phyloP scores from a whole-genome alignment of 2,329 filamentous ascomycete genomes.

The Ophiostoma perfectum region DNA sequence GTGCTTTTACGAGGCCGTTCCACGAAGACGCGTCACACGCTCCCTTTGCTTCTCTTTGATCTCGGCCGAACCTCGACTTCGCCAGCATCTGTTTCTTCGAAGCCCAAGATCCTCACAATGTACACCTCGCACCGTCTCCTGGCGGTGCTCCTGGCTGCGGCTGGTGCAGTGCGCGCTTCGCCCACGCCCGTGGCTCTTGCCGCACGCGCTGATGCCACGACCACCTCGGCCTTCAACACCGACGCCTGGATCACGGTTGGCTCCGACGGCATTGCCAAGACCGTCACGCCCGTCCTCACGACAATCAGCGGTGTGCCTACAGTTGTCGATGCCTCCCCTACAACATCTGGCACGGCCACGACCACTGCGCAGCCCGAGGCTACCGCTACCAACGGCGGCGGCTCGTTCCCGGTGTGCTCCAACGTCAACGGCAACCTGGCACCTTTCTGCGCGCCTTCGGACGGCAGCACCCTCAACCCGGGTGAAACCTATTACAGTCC shows the following conservation, averaged over 20 bases:
- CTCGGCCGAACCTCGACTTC: not conserved
- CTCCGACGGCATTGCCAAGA: constrained; percentile 43
- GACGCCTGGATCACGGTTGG: constrained; percentile 50
- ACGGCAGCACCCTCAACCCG: constrained; percentile 41
- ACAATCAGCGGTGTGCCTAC: constrained; percentile 44
- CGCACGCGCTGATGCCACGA: constrained; percentile 30
- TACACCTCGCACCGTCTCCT: constrained; percentile 5
- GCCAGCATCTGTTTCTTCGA: too few species aligned
- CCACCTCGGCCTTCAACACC: constrained; percentile 26
- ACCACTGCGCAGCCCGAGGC: constrained; percentile 39
- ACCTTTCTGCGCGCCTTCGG: constrained; percentile 49
- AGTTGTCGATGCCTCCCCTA: constrained; percentile 27
- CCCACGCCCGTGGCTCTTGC: constrained; percentile 27
- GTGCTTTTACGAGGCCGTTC: not conserved
- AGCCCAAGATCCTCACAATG: not conserved
- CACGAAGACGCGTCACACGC: not conserved
- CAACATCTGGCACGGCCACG: constrained; percentile 32
- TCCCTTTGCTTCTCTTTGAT: not conserved
- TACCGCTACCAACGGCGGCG: constrained; percentile 41
- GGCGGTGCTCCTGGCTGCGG: constrained; percentile 15
- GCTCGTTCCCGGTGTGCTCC: constrained; percentile 47
- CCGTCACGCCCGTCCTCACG: constrained; percentile 45
- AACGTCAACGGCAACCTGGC: constrained; percentile 44
- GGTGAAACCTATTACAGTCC: constrained; percentile 49
- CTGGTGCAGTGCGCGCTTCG: constrained; percentile 18